phyloP scores from a whole-genome alignment of 257 asterid genomes.

The Salvia miltiorrhiza region DNA sequence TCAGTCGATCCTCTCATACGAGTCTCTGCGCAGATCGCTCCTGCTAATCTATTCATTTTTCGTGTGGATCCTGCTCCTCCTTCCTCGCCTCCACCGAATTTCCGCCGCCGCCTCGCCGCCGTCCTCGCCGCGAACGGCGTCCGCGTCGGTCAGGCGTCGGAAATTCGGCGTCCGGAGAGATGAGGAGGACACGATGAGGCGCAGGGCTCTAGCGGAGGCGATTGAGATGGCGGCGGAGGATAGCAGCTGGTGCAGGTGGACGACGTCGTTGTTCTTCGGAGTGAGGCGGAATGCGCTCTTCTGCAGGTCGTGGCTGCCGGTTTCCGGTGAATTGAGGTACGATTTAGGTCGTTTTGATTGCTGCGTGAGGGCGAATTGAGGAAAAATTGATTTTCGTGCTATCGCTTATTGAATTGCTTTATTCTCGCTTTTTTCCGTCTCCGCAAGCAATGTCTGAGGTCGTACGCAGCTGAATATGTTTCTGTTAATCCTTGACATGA shows the following conservation, averaged over 20 bases:
- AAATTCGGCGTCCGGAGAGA: conserved; percentile 64
- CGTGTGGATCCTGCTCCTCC: conserved; percentile 68
- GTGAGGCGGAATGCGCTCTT: conserved; percentile 74
- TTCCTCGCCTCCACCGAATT: conserved; percentile 55
- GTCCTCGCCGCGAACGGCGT: conserved; percentile 45
- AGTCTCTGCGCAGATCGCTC: conserved; percentile 37
- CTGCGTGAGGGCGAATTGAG: background rate
- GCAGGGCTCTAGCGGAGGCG: conserved; percentile 93
- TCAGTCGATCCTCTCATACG: conserved; percentile 55
- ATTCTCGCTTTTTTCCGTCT: background rate
- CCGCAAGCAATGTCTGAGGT: background rate
- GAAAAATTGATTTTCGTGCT: background rate
- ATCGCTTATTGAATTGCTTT: conserved; percentile 10
- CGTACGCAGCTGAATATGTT: background rate
- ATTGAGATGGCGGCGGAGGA: conserved; percentile 54
- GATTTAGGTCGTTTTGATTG: conserved; percentile 5
- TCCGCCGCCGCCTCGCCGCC: conserved; percentile 57
- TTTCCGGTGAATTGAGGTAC: conserved; percentile 64
- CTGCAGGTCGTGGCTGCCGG: conserved; percentile 94
- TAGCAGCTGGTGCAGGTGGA: conserved; percentile 46
- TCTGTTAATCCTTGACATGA: background rate
- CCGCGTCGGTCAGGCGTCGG: conserved; percentile 40
- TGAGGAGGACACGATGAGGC: conserved; percentile 90
- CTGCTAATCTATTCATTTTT: conserved; percentile 57
- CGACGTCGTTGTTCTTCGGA: conserved; percentile 78